Evolutionary conservation across 768 basidiomycete species (phyloP).

Genomic region (Clavulina sp.): DNA sequence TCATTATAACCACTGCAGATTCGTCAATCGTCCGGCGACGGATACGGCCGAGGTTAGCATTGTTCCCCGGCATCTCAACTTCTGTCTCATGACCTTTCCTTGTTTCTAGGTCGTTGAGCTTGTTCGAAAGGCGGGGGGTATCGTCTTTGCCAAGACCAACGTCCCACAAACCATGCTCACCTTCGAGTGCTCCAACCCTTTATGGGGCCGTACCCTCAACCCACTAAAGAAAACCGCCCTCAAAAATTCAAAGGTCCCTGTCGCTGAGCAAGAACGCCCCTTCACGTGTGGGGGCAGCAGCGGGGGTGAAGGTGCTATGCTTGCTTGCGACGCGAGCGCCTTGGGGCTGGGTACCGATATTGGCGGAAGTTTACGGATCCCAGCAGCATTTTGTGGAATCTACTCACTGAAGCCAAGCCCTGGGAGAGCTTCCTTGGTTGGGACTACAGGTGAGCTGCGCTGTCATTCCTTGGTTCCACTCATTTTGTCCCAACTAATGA

Average conservation of each 20-base stretch:
- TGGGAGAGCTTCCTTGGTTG: slow-evolving; percentile 35
- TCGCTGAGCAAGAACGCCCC: too few relatives aligned
- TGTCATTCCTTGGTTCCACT: not conserved
- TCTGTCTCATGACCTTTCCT: slow-evolving; percentile 1
- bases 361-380: slow-evolving; percentile 59
- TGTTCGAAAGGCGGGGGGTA: slow-evolving; percentile 17
- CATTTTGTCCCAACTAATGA: not conserved
- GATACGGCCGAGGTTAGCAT: slow-evolving; percentile 35
- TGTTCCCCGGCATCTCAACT: not conserved
- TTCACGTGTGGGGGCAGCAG: slow-evolving; percentile 54
- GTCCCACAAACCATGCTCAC: slow-evolving; percentile 37
- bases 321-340: slow-evolving; percentile 64
- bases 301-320: slow-evolving; percentile 67
- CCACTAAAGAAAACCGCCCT: slow-evolving; percentile 31
- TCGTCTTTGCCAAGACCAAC: slow-evolving; percentile 25
- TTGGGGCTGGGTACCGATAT: slow-evolving; percentile 73
- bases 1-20: slow-evolving; percentile 24
- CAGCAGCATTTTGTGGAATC: slow-evolving; percentile 58
- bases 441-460: slow-evolving; percentile 37
- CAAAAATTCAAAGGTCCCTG: too few relatives aligned
- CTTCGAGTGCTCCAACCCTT: slow-evolving; percentile 65
- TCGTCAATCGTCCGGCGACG: slow-evolving; percentile 42
- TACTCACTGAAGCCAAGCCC: slow-evolving; percentile 58
- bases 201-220: slow-evolving; percentile 59
- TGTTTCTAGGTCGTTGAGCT: slow-evolving; percentile 15